Percentiles rank a stretch among this genome's conserved stretches.
phyloP scores from a whole-genome alignment of 208 protist species.

The Trypanosoma boissoni region DNA sequence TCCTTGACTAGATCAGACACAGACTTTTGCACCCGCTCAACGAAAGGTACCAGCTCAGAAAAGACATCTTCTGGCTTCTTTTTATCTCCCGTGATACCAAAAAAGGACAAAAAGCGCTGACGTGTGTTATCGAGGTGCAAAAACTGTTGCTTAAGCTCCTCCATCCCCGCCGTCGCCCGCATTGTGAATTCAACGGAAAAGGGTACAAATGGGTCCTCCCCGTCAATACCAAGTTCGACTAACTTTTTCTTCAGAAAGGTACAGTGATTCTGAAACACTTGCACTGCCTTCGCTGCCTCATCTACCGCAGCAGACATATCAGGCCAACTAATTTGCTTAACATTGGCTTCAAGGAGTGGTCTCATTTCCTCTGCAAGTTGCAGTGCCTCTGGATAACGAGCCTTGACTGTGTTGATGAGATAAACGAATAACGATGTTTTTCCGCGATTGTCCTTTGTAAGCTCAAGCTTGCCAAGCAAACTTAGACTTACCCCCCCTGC shows the following conservation, averaged over 20 bases:
- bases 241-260: conserved; percentile 30
- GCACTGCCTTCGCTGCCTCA: conserved; percentile 25
- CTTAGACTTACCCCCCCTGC: conserved; percentile 23
- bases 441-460: conserved; percentile 37
- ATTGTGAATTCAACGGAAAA: conserved; percentile 27
- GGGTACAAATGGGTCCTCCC: conserved; percentile 36
- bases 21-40: conserved; percentile 23
- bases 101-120: conserved; percentile 21
- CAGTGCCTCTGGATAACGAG: conserved; percentile 19
- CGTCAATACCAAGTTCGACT: conserved; percentile 25
- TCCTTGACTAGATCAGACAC: conserved; percentile 25
- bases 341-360: conserved; percentile 15
- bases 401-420: conserved; percentile 25
- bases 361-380: conserved; percentile 32
- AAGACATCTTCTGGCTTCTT: conserved; percentile 32
- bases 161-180: conserved; percentile 12
- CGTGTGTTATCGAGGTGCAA: conserved; percentile 16
- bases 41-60: conserved; percentile 26
- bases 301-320: conserved; percentile 24
- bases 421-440: conserved; percentile 33
- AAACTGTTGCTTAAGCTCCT: conserved; percentile 24
- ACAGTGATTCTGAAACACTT: conserved; percentile 27
- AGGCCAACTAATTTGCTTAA: conserved; percentile 22
- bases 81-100: conserved; percentile 18
- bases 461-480: conserved; percentile 28